phyloP scores from a whole-genome alignment of 2,329 filamentous ascomycete genomes.

The Epichloe hybrida region DNA sequence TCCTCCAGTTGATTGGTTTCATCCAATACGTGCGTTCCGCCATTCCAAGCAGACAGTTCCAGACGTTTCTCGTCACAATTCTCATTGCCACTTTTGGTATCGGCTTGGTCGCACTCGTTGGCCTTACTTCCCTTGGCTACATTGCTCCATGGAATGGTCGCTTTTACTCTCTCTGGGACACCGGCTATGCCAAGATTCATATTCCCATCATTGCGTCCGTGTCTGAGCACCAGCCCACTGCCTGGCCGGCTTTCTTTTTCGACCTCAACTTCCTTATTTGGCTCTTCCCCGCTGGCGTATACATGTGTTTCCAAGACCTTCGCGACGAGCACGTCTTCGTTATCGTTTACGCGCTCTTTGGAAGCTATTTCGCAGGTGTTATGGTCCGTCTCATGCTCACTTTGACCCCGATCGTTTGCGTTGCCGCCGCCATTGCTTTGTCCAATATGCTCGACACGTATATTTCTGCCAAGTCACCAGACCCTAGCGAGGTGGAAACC shows the following conservation, averaged over 20 bases:
- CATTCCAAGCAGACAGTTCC: conserved; percentile 84
- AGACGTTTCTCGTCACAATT: conserved; percentile 69
- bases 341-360: conserved; percentile 91
- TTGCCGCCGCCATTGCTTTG: conserved; percentile 76
- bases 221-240: conserved; percentile 96
- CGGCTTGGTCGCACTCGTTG: conserved; percentile 62
- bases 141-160: conserved; percentile 96
- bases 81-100: conserved; percentile 62
- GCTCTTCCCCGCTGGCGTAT: conserved; percentile 95
- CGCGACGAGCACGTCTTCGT: conserved; percentile 96
- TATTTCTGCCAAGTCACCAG: conserved; percentile 52
- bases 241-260: conserved; percentile 99
- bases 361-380: conserved; percentile 96
- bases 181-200: conserved; percentile 95
- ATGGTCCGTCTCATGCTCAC: conserved; percentile 99
- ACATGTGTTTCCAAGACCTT: conserved; percentile 91
- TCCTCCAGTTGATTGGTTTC: conserved; percentile 85
- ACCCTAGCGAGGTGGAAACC: conserved; percentile 31
- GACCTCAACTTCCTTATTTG: conserved; percentile 97
- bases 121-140: conserved; percentile 76
- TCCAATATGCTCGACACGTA: conserved; percentile 86
- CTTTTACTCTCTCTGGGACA: conserved; percentile 99
- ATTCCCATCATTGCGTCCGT: conserved; percentile 99
- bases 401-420: conserved; percentile 88
- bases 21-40: conserved; percentile 83